phyloP scores from a whole-genome alignment of 495 filamentous ascomycete species.

The Talaromyces trachyspermus region DNA sequence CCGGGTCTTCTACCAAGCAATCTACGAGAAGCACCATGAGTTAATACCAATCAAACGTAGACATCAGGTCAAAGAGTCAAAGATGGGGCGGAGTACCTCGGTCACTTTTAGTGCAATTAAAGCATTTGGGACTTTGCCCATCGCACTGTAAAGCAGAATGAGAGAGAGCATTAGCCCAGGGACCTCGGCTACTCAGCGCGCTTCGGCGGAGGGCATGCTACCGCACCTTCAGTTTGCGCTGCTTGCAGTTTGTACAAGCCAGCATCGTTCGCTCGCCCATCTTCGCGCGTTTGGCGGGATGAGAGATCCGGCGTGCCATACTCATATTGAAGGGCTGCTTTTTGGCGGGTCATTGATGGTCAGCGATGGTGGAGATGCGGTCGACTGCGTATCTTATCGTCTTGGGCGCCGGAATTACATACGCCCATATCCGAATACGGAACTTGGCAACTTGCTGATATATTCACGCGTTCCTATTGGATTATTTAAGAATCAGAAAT shows the following conservation, averaged over 20 bases:
- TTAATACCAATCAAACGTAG: constrained; percentile 1
- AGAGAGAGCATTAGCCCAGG: not conserved
- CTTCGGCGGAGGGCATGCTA: not conserved
- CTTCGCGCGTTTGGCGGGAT: not conserved
- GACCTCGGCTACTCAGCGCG: not conserved
- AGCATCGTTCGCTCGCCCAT: constrained; percentile 3
- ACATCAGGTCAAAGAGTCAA: too few relatives aligned
- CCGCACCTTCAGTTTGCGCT: constrained; percentile 3
- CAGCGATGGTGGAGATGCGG: too few relatives aligned
- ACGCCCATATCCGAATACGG: too few relatives aligned
- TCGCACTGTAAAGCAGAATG: too few relatives aligned
- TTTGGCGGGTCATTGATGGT: too few relatives aligned
- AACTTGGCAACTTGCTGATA: too few relatives aligned
- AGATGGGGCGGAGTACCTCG: not conserved
- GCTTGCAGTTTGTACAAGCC: constrained; percentile 3
- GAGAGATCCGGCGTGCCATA: not conserved
- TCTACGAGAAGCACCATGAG: constrained; percentile 8
- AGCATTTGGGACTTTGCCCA: not conserved
- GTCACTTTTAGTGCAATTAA: not conserved
- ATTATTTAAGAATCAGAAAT: too few relatives aligned
- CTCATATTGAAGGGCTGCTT: not conserved
- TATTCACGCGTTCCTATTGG: too few relatives aligned
- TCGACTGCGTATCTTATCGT: too few relatives aligned
- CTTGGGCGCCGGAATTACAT: too few relatives aligned
- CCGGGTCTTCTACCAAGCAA: constrained; percentile 15